Conservation (phyloP, 176 grass and related monocot genomes). For the Triticum dicoccoides region DNA sequence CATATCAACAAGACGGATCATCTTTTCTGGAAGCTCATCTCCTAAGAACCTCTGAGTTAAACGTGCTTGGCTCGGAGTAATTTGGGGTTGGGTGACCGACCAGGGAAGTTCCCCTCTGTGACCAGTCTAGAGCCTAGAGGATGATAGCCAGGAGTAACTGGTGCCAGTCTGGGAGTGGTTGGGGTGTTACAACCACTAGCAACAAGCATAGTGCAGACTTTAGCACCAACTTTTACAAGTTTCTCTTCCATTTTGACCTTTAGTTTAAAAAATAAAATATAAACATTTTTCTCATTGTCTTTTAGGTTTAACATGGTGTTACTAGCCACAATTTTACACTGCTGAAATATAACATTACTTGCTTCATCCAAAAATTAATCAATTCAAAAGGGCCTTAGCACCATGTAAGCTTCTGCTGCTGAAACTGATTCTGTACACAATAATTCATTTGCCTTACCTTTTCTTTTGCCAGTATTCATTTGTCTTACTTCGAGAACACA, state of each 20-base stretch:
- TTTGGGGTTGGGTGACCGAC: too few relatives aligned
- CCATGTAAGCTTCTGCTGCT: not conserved
- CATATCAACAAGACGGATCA: too few relatives aligned
- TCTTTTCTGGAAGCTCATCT: too few relatives aligned
- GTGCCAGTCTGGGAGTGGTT: too few relatives aligned
- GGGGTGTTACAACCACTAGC: not conserved
- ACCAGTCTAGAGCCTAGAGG: too few relatives aligned
- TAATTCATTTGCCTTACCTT: not conserved
- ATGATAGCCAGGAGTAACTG: too few relatives aligned
- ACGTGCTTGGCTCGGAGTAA: too few relatives aligned
- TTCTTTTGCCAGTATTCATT: not conserved
- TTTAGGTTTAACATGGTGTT: not conserved
- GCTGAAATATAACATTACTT: not conserved
- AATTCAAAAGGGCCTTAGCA: not conserved
- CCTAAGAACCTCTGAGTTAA: too few relatives aligned
- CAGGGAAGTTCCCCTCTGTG: too few relatives aligned
- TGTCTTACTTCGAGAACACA: not conserved
- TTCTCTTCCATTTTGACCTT: not conserved
- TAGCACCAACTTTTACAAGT: not conserved
- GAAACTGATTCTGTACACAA: not conserved
- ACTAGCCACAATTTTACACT: not conserved
- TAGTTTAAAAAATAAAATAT: not conserved
- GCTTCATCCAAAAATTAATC: conserved; percentile 10
- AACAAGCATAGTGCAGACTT: not conserved
- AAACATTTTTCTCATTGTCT: not conserved